These are phyloP conservation scores for Cymbidium sinense DNA, from an alignment of 106 monocot species.

Conservation along the genomic window DNA sequence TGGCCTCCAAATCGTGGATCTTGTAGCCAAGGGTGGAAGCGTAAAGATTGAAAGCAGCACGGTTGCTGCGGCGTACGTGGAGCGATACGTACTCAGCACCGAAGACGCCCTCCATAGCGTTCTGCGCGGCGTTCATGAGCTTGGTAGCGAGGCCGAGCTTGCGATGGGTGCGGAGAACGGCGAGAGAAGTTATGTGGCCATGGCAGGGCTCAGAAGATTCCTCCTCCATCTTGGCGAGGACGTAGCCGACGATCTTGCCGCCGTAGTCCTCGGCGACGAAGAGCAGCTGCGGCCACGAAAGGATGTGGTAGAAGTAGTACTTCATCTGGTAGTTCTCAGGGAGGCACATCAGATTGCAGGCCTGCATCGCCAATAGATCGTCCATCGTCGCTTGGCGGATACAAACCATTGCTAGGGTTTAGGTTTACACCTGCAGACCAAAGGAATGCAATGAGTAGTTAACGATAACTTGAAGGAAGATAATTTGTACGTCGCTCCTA, in stretches of 20 bases:
- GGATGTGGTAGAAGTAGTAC: constrained; percentile 73
- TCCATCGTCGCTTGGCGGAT: constrained; percentile 68
- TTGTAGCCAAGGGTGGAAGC: constrained; percentile 43
- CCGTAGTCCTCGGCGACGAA: constrained; percentile 70
- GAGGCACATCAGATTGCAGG: constrained; percentile 70
- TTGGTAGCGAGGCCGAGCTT: constrained; percentile 70
- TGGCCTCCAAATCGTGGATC: constrained; percentile 64
- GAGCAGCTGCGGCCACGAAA: constrained; percentile 69
- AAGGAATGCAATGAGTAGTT: neutral
- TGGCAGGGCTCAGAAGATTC: constrained; percentile 40
- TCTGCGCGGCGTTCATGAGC: constrained; percentile 72
- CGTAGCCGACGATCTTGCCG: constrained; percentile 64
- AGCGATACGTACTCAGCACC: constrained; percentile 55
- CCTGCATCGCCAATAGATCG: constrained; percentile 72
- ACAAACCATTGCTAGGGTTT: constrained; percentile 50
- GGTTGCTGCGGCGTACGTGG: constrained; percentile 61
- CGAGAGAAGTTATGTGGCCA: constrained; percentile 72
- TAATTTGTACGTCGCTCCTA: too few species aligned
- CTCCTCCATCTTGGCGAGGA: constrained; percentile 61
- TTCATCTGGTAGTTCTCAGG: constrained; percentile 83
- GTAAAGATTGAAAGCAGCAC: constrained; percentile 66
- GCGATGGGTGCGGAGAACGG: constrained; percentile 62
- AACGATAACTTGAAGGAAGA: too few species aligned
- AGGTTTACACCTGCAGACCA: neutral
- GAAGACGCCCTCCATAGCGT: constrained; percentile 61